Base-by-base conservation (phyloP, 1,139 yeast genomes). In the Pichia sp. region DNA sequence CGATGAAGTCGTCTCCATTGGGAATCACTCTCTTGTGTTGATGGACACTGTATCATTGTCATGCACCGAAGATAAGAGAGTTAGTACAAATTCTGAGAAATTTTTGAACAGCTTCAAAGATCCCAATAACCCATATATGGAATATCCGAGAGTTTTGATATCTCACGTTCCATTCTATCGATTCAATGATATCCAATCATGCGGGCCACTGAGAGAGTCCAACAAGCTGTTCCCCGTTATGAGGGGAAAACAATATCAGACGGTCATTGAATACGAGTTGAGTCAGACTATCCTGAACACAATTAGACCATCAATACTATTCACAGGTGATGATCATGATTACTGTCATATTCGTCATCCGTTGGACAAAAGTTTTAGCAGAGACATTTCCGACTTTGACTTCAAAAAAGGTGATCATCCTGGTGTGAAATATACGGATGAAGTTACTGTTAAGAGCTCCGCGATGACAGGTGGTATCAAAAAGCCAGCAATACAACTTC, bases 291-390 rank as follows among this genome's bases (percentile, higher is more conserved):
- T 91, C 8, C 57, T 91, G 27, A 53, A 65, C 5, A 59, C 60
- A 5, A 55, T 87, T 1, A 63, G 69, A 34, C 98, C 98, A 0
- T 62, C 64, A 14, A 61, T 80, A 8, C 68, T 85, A 1, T 84
- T 87, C 54, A 79, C 94, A 4, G 98, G 98, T 1, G 98, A 91
- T 55, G 98, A 91, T 55, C 98, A 91, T 60, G 98, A 91, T 57
- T 88, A 86, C 47, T 91, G 98, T 59, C 87, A 82, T 45, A 72
- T 83, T 12, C 59, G 63, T 11, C 96, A 87, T 51, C 58, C 68
- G 3, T 75, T 42, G 12, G 35, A 31, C 11, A 53, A 39, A 23
- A 23, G 13, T 8, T 33, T 12, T 15, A 40, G 43, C 22, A 20
- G 22, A 8, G 21, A 31, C 12, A 13, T 12, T 6, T 19, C 25